Evolutionary conservation across 2,329 filamentous ascomycete genomes (phyloP), one percentile per base, ranked within the genome.

Genomic region (Anthostomella pinea): DNA sequence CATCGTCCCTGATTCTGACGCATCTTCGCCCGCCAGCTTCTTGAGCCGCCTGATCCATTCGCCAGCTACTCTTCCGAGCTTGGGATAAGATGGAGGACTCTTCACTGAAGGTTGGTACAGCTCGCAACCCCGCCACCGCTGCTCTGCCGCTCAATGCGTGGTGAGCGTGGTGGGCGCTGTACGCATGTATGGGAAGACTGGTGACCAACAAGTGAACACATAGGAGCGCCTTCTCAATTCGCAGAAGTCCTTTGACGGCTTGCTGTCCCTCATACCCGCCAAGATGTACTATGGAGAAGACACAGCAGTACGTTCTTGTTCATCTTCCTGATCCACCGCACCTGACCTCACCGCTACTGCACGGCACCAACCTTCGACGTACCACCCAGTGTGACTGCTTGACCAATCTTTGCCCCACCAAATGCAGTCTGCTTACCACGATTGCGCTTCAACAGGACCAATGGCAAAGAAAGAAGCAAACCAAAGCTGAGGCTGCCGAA

Each of bases 381-480:
- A 8, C 32, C n/a, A 25, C 21, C 14, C 24, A 14, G 24, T 18
- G 24, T 33, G 10, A 5, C 22, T 35, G 21, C 17, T 21, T 21
- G 17, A 8, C 14, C 11, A 22, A 27, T 15, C 28, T 9, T 10
- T 34, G 34, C 35, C 26, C 21, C 33, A 23, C 40, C 22, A 9
- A 36, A 27, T n/a, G 20, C 38, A 21, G 9, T 19, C 20, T 33
- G 33, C 53, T 55, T 35, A 51, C 43, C 26, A 13, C 15, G 20
- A 7, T 8, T 14, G 17, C 24, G 14, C 29, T 35, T 33, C 49
- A 27, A 45, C 57, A 95, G 88, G 85, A 93, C 55, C 88, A 96
- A 82, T 95, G 89, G 88, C 81, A 83, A 62, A 84, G 84, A 59
- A 95, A 93, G 68, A 97, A 97, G 71, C 90, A 97, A 68, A 91